phyloP scores from a whole-genome alignment of 1,139 yeast species.

The Geotrichum citri-aurantii region DNA sequence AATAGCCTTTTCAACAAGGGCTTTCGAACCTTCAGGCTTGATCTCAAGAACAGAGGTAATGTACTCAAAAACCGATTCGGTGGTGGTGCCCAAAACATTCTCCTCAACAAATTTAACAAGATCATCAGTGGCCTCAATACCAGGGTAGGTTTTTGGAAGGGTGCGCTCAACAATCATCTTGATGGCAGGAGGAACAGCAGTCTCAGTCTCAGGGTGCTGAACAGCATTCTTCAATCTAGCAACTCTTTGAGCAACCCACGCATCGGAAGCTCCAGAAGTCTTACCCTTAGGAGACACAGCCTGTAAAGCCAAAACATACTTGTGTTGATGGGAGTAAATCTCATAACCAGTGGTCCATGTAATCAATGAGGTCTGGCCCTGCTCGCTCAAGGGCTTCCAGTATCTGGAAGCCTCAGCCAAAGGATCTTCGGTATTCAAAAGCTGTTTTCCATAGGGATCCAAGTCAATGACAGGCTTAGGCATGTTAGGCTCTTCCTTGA shows the following conservation, averaged over 20 bases:
- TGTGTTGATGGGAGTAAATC: conserved; percentile 41
- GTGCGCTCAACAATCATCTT: conserved; percentile 31
- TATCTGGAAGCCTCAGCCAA: conserved; percentile 37
- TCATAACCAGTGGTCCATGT: conserved; percentile 43
- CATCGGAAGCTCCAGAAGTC: conserved; percentile 28
- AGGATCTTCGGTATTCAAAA: conserved; percentile 38
- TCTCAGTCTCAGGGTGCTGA: conserved; percentile 21
- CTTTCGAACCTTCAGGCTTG: not conserved
- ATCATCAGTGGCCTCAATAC: conserved; percentile 27
- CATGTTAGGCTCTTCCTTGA: conserved; percentile 20
- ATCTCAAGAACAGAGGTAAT: conserved; percentile 8
- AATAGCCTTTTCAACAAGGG: conserved; percentile 22
- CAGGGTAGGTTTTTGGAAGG: conserved; percentile 29
- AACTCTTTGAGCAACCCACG: conserved; percentile 30
- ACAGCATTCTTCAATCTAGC: conserved; percentile 28
- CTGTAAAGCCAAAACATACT: conserved; percentile 44
- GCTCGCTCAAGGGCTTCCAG: conserved; percentile 36
- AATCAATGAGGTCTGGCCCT: conserved; percentile 32
- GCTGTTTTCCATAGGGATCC: conserved; percentile 43
- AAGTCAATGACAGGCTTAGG: conserved; percentile 31
- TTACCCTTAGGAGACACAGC: conserved; percentile 40
- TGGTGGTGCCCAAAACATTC: conserved; percentile 23
- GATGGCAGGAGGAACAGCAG: conserved; percentile 30
- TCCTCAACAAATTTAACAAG: conserved; percentile 26
- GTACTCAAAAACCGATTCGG: conserved; percentile 16